Conservation (phyloP, 805 yeast species). For the Candida krabiensis region DNA sequence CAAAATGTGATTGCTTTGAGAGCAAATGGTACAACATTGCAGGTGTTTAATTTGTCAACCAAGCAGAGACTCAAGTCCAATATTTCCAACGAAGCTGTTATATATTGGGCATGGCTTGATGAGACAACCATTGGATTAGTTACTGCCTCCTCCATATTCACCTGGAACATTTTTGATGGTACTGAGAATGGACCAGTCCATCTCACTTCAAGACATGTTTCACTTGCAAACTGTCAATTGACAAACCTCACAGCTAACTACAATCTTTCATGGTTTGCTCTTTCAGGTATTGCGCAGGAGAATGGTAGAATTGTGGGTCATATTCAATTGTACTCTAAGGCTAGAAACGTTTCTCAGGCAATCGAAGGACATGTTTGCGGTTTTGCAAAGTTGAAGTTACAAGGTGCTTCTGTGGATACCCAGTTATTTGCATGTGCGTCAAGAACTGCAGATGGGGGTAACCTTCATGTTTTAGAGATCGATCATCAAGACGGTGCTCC, state of each 20-base stretch:
- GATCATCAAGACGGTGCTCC: slow-evolving; percentile 89
- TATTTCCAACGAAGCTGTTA: slow-evolving; percentile 83
- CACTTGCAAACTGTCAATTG: slow-evolving; percentile 78
- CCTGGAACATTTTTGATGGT: slow-evolving; percentile 83
- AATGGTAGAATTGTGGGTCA: slow-evolving; percentile 94
- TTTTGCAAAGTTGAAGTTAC: slow-evolving; percentile 74
- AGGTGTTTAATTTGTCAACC: slow-evolving; percentile 83
- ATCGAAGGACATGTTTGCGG: slow-evolving; percentile 97
- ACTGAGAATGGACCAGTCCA: slow-evolving; percentile 78
- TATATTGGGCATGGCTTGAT: slow-evolving; percentile 93
- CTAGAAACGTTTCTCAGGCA: slow-evolving; percentile 91
- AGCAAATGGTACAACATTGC: slow-evolving; percentile 95
- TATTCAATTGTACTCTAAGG: slow-evolving; percentile 86
- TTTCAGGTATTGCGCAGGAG: slow-evolving; percentile 93
- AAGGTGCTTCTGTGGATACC: slow-evolving; percentile 72
- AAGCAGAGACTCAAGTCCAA: slow-evolving; percentile 89
- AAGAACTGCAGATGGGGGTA: slow-evolving; percentile 80
- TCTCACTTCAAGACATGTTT: slow-evolving; percentile 80
- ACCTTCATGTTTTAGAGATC: slow-evolving; percentile 90
- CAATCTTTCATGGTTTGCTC: slow-evolving; percentile 87
- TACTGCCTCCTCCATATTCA: slow-evolving; percentile 71
- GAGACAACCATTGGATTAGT: slow-evolving; percentile 76
- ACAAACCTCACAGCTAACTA: slow-evolving; percentile 86
- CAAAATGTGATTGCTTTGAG: slow-evolving; percentile 87
- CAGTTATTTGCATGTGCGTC: slow-evolving; percentile 93